phyloP scores from a whole-genome alignment of 2,329 filamentous ascomycete species.

The Orbilia javanica region DNA sequence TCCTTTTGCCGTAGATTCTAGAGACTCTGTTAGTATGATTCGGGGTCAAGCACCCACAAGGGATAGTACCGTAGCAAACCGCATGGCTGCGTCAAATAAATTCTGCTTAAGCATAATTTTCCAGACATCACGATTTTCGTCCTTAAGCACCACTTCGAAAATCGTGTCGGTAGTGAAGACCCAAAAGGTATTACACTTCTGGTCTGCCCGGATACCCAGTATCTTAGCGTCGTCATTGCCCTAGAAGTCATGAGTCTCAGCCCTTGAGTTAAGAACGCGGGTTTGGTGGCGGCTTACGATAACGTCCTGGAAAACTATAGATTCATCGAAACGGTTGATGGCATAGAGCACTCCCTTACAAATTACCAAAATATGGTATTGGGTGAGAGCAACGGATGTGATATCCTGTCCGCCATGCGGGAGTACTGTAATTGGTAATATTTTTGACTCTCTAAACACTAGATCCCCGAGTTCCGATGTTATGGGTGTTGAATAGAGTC shows the following conservation, averaged over 20 bases:
- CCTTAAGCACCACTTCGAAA: slow-evolving; percentile 89
- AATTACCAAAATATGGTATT: slow-evolving; percentile 90
- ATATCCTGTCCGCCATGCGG: slow-evolving; percentile 74
- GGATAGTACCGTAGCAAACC: slow-evolving; percentile 73
- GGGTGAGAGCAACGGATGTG: slow-evolving; percentile 84
- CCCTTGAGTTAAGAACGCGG: background rate
- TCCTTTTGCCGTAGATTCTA: slow-evolving; percentile 82
- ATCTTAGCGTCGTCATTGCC: slow-evolving; percentile 78
- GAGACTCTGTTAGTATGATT: slow-evolving; percentile 14
- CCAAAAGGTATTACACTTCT: slow-evolving; percentile 98
- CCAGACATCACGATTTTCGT: slow-evolving; percentile 95
- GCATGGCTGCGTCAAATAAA: slow-evolving; percentile 87
- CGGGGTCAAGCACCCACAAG: background rate
- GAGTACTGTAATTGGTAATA: slow-evolving; percentile 80
- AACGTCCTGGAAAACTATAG: slow-evolving; percentile 86
- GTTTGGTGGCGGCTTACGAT: slow-evolving; percentile 70
- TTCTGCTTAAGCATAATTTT: slow-evolving; percentile 88
- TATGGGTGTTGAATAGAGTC: slow-evolving; percentile 74
- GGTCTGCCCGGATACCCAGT: slow-evolving; percentile 87
- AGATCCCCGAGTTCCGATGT: slow-evolving; percentile 77
- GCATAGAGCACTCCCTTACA: slow-evolving; percentile 86
- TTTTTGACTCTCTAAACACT: slow-evolving; percentile 82
- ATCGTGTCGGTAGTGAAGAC: slow-evolving; percentile 91
- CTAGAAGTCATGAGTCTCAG: slow-evolving; percentile 18
- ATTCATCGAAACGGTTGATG: slow-evolving; percentile 86